phyloP scores from a whole-genome alignment of 2,329 filamentous ascomycete species.

The Apiospora koreana region DNA sequence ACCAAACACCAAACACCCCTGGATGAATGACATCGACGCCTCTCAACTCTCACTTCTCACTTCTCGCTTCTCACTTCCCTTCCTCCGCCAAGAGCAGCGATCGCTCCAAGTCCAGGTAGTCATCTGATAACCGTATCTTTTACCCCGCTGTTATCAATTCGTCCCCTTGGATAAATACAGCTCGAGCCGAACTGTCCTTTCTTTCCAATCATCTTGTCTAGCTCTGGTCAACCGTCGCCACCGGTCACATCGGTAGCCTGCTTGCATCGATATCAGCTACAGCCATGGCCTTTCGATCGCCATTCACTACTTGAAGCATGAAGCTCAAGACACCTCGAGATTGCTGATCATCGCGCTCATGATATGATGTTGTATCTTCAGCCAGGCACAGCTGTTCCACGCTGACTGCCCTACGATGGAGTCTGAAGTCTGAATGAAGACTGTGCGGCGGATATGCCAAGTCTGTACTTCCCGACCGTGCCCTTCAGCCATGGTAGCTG shows the following conservation, averaged over 20 bases:
- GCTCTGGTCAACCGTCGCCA: neutral
- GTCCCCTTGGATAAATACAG: neutral
- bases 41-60: neutral
- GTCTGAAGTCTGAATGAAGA: too few species aligned
- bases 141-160: neutral
- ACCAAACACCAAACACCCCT: neutral
- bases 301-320: neutral
- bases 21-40: neutral
- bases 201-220: conserved; percentile 1
- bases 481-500: neutral
- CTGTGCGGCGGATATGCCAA: neutral
- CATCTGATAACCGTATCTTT: neutral
- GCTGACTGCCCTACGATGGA: neutral
- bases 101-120: neutral
- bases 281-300: neutral
- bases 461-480: neutral
- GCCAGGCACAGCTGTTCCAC: neutral
- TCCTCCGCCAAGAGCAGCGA: neutral
- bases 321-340: neutral
- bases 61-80: neutral
- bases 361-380: neutral
- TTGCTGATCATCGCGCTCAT: neutral
- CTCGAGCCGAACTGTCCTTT: neutral
- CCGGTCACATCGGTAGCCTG: neutral
- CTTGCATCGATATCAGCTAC: neutral